A percentile compares a stretch with the other conserved stretches of the same genome.
These are phyloP conservation scores for Pythium aristosporum DNA, from an alignment of 352 stramenopile genomes.

Conservation along the genomic window DNA sequence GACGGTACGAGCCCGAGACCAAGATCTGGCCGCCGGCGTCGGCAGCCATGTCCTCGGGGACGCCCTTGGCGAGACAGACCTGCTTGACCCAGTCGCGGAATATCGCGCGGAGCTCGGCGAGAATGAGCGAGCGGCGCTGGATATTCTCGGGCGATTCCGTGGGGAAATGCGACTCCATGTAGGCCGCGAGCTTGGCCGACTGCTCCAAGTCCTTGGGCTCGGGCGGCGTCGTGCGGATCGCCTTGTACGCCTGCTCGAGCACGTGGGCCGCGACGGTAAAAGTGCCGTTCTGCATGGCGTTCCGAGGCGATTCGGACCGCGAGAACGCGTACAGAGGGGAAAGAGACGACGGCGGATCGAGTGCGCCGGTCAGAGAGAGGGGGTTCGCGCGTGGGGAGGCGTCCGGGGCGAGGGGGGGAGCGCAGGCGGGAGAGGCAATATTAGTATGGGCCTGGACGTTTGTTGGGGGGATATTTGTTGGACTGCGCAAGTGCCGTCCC, in stretches of 20 bases:
- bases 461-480: background rate
- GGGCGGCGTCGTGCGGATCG: constrained; percentile 82
- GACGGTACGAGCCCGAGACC: constrained; percentile 92
- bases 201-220: constrained; percentile 84
- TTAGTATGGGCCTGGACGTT: background rate
- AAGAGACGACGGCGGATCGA: constrained; percentile 2
- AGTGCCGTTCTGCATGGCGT: constrained; percentile 44
- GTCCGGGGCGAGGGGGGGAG: background rate
- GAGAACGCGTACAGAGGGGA: background rate
- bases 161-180: constrained; percentile 81
- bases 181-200: constrained; percentile 73
- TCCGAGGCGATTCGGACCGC: background rate
- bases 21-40: constrained; percentile 87
- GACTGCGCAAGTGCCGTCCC: constrained; percentile 14
- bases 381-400: background rate
- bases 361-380: background rate
- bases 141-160: constrained; percentile 82
- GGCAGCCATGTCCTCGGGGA: constrained; percentile 82
- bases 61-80: constrained; percentile 78
- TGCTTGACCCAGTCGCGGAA: constrained; percentile 88
- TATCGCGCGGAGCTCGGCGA: constrained; percentile 79
- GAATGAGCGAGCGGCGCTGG: constrained; percentile 79
- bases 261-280: constrained; percentile 71
- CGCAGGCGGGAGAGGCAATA: background rate
- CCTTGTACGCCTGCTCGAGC: constrained; percentile 88